Percentiles rank a stretch among this genome's conserved stretches.
phyloP scores from a whole-genome alignment of 2,329 filamentous ascomycete species.

The Ophiostoma angusticollis region DNA sequence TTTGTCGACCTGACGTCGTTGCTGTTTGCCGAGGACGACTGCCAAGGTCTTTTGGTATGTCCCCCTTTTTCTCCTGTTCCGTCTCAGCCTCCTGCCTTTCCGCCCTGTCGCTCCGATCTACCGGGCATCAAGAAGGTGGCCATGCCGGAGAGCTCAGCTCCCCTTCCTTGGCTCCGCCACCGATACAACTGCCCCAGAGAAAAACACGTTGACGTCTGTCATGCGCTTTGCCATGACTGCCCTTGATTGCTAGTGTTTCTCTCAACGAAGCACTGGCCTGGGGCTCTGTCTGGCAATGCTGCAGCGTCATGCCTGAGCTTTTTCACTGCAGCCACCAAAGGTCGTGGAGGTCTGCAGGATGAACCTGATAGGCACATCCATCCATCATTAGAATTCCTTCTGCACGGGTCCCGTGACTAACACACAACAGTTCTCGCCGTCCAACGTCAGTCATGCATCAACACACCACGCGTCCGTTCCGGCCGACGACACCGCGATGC shows the following conservation, averaged over 20 bases:
- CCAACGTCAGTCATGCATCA: slow-evolving; percentile 19
- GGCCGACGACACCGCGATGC: not conserved
- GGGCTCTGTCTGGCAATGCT: too few relatives aligned
- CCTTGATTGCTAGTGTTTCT: too few relatives aligned
- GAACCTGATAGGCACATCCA: slow-evolving; percentile 35
- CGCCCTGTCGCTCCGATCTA: not conserved
- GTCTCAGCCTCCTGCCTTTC: slow-evolving; percentile 8
- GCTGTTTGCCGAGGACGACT: slow-evolving; percentile 56
- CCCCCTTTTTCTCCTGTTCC: slow-evolving; percentile 10
- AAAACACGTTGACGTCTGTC: slow-evolving; percentile 17
- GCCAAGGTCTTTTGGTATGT: slow-evolving; percentile 31
- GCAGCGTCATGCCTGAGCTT: too few relatives aligned
- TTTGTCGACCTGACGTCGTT: slow-evolving; percentile 75
- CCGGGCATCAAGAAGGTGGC: slow-evolving; percentile 52
- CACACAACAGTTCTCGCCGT: slow-evolving; percentile 25
- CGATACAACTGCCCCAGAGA: slow-evolving; percentile 59
- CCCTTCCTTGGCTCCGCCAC: slow-evolving; percentile 45
- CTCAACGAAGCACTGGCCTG: too few relatives aligned
- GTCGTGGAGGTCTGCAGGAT: slow-evolving; percentile 36
- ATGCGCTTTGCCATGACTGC: not conserved
- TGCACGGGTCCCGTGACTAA: not conserved
- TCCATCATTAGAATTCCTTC: slow-evolving; percentile 10
- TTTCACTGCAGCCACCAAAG: too few relatives aligned
- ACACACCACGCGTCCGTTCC: slow-evolving; percentile 16
- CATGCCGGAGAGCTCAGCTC: slow-evolving; percentile 23